Evolutionary conservation across 2,329 filamentous ascomycete species (phyloP), one percentile per base, ranked within the genome.

Genomic region (Talaromyces sp.): DNA sequence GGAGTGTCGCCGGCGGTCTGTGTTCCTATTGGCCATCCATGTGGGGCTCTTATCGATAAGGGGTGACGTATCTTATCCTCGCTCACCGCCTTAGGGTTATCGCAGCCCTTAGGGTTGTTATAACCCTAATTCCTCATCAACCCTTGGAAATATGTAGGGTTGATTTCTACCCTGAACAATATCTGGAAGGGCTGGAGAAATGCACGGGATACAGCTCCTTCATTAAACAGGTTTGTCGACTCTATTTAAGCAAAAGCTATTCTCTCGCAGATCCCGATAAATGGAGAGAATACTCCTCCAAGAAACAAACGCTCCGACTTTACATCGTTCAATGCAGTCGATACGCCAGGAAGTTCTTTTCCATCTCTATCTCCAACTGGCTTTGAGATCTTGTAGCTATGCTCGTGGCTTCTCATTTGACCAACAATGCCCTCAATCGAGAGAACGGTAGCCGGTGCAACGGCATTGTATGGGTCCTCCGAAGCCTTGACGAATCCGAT

Each of bases 311-410:
- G 53, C 36, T 65, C 19, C 8, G 53, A 54, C 31, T 67, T 67
- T 27, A 65, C 62, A 67, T 70, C 69, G 62, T 70, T 68, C 43
- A 68, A 47, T n/a, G 63, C 66, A 15, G 61, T 31, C 22, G 68
- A 69, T n/a, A 63, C 58, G 25, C 63, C 65, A 31, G 66, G 70
- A 17, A 68, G 60, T 3, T 15, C 64, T 61, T 69, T 72, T 1
- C 70, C 74, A 43, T 75, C 71, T n/a, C 62, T 64, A 68, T 79
- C 77, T 59, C 79, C 77, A 15, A 78, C 67, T 25, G 51, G 5
- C 19, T 61, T 61, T 10, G 31, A 19, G 19, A 61, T 19, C 15
- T 51, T 19, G 22, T 36, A 51, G 13, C 34, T 17, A 4, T 5
- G 45, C 15, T 2, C 43, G 5, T 27, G 13, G 31, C n/a, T n/a